Conservation (phyloP, 371 early-diverging fungal species). For the Mortierella sp. region DNA sequence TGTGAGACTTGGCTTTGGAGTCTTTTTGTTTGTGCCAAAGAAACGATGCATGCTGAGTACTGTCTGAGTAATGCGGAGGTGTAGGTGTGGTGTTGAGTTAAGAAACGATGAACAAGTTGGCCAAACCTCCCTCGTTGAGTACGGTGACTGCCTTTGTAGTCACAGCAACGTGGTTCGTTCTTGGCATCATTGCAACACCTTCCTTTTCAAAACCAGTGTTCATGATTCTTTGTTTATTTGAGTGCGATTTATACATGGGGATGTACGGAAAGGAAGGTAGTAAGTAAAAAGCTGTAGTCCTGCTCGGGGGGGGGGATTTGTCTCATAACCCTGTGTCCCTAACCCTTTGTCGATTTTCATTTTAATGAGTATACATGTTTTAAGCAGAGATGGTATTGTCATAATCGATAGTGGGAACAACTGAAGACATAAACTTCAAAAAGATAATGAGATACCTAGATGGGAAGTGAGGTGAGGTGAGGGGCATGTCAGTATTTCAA, state of each 20-base stretch:
- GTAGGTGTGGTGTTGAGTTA: neutral
- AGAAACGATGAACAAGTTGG: neutral
- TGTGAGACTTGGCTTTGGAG: slow-evolving; percentile 77
- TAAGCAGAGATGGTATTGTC: slow-evolving; percentile 85
- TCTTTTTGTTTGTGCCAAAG: slow-evolving; percentile 83
- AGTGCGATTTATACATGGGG: too few species aligned
- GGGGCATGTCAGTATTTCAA: neutral
- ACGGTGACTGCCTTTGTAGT: neutral
- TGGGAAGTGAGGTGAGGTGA: neutral
- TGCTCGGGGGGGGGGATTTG: too few species aligned
- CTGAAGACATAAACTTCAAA: slow-evolving; percentile 95
- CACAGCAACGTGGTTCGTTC: too few species aligned
- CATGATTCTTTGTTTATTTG: too few species aligned
- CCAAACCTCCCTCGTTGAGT: too few species aligned
- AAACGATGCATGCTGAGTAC: slow-evolving; percentile 78
- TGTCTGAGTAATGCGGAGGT: neutral
- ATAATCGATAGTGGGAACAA: slow-evolving; percentile 98
- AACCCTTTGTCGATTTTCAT: too few species aligned
- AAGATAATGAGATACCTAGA: slow-evolving; percentile 89
- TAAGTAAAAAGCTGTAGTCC: too few species aligned
- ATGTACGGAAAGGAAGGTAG: too few species aligned
- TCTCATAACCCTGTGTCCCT: too few species aligned
- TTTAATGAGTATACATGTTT: too few species aligned
- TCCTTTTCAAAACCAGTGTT: too few species aligned
- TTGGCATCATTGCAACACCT: too few species aligned